phyloP scores from a whole-genome alignment of 768 basidiomycete species.

The Tubosaeta sp. region DNA sequence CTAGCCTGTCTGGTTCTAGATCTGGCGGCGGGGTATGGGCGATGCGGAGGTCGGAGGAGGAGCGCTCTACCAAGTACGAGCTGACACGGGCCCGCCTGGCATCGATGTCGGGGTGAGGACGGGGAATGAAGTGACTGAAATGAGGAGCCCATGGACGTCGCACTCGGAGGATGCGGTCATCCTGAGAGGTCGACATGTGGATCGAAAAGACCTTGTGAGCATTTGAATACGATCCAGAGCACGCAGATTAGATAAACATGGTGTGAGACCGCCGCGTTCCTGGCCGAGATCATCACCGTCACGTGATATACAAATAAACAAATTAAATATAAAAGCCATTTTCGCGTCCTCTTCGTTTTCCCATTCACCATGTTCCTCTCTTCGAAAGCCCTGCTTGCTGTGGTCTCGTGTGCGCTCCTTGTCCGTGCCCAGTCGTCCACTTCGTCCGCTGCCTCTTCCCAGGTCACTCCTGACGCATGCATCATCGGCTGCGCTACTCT shows the following conservation, averaged over 20 bases:
- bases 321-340: not conserved
- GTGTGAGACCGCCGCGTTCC: not conserved
- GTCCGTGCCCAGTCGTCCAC: slow-evolving; percentile 18
- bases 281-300: not conserved
- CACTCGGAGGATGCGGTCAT: slow-evolving; percentile 19
- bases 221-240: not conserved
- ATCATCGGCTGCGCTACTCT: slow-evolving; percentile 1
- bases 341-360: not conserved
- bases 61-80: slow-evolving; percentile 13
- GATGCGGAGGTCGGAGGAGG: slow-evolving; percentile 22
- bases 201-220: too few species aligned
- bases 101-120: slow-evolving; percentile 11
- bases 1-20: slow-evolving; percentile 27
- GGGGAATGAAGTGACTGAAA: slow-evolving; percentile 11
- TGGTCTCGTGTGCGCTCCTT: slow-evolving; percentile 14
- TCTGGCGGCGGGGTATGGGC: slow-evolving; percentile 22
- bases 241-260: not conserved
- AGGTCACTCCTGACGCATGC: slow-evolving; percentile 4
- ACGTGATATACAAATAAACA: not conserved
- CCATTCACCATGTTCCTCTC: slow-evolving; percentile 13
- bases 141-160: slow-evolving; percentile 26
- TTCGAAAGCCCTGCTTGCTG: slow-evolving; percentile 18
- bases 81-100: slow-evolving; percentile 12
- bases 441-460: not conserved
- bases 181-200: slow-evolving; percentile 15